These are phyloP conservation scores for Calonectria honghensis DNA, from an alignment of 2,329 filamentous ascomycete species.

Conservation along the genomic window DNA sequence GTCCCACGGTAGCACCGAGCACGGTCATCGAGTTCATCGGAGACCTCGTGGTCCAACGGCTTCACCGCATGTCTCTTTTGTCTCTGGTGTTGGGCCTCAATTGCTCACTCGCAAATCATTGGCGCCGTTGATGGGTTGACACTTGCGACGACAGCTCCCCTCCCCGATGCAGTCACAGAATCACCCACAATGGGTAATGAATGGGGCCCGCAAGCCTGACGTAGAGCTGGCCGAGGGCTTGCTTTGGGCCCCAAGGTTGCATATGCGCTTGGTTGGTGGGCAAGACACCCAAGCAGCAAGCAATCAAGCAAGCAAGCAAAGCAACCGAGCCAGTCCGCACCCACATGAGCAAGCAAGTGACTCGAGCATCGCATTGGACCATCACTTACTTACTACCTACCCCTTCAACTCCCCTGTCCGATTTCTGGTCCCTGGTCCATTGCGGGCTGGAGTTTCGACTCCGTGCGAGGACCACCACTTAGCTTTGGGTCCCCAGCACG, in stretches of 20 bases:
- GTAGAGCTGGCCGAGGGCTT: conserved; percentile 18
- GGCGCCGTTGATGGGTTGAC: conserved; percentile 9
- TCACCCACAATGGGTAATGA: conserved; percentile 12
- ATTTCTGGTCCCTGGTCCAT: conserved; percentile 12
- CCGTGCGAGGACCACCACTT: not conserved
- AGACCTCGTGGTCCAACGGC: conserved; percentile 27
- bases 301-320: conserved; percentile 27
- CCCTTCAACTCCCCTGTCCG: conserved; percentile 11
- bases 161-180: conserved; percentile 15
- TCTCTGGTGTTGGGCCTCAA: conserved; percentile 20
- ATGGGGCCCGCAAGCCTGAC: conserved; percentile 27
- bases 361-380: conserved; percentile 23
- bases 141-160: conserved; percentile 3
- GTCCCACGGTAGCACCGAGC: conserved; percentile 34
- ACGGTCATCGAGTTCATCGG: conserved; percentile 34
- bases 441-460: conserved; percentile 21
- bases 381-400: conserved; percentile 2
- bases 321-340: conserved; percentile 12
- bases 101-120: not conserved
- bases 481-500: conserved; percentile 4
- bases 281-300: conserved; percentile 28
- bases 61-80: conserved; percentile 37
- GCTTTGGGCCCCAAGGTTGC: conserved; percentile 22
- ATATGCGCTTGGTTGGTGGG: conserved; percentile 36
- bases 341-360: conserved; percentile 27